Conservation (phyloP, 1,284 basidiomycete species). For the Exobasidium rhododendri region DNA sequence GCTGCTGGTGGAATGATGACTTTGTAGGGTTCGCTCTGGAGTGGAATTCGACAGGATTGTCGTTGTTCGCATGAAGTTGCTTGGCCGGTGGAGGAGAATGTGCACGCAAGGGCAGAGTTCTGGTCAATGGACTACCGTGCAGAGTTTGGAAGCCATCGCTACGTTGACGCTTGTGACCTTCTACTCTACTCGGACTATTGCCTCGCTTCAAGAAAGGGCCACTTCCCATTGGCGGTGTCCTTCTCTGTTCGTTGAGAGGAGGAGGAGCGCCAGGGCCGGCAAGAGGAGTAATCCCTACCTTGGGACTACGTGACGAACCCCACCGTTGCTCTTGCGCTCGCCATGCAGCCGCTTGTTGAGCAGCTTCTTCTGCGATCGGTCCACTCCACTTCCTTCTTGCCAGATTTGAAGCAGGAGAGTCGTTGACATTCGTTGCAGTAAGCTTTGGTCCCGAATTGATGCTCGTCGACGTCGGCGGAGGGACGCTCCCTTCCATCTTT, state of each 20-base stretch:
- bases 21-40: constrained; percentile 9
- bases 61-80: constrained; percentile 5
- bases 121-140: constrained; percentile 2
- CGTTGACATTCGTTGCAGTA: constrained; percentile 18
- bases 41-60: constrained; percentile 3
- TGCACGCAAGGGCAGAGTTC: not conserved
- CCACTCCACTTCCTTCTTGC: constrained; percentile 41
- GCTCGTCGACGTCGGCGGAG: constrained; percentile 12
- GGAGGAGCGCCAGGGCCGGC: not conserved
- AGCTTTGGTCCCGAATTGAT: constrained; percentile 19
- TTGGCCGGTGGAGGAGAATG: not conserved
- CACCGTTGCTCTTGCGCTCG: constrained; percentile 15
- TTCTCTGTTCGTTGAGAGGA: not conserved
- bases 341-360: constrained; percentile 21
- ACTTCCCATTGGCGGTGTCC: not conserved
- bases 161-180: constrained; percentile 9
- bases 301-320: constrained; percentile 6
- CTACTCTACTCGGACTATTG: not conserved
- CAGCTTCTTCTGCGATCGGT: constrained; percentile 29
- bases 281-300: not conserved
- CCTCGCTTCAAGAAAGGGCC: not conserved
- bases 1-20: constrained; percentile 8
- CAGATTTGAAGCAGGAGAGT: constrained; percentile 26
- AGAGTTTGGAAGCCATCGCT: constrained; percentile 8
- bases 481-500: constrained; percentile 12